phyloP scores from a whole-genome alignment of 192 early-diverging fungal species.

The Rhizophagus sp. region DNA sequence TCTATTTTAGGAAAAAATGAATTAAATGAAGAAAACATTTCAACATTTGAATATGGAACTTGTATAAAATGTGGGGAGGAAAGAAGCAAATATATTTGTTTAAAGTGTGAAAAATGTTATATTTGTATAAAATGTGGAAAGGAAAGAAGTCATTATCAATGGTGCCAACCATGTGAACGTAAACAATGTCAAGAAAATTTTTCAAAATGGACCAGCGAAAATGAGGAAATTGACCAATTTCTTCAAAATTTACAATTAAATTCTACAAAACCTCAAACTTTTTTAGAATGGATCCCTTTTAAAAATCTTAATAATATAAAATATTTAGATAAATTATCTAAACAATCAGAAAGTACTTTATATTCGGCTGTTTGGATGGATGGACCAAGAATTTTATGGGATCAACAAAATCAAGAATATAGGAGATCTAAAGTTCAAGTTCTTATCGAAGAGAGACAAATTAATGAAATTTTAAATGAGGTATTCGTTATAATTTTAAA shows the following conservation, averaged over 20 bases:
- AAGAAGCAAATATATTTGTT: neutral
- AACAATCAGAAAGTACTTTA: too few relatives aligned
- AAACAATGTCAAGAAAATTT: neutral
- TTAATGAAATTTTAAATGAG: too few relatives aligned
- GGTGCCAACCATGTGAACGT: neutral
- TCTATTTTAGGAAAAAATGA: neutral
- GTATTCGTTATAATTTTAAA: too few relatives aligned
- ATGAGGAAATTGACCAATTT: neutral
- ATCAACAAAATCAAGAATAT: too few relatives aligned
- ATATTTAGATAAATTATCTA: neutral
- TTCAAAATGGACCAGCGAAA: neutral
- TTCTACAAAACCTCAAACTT: neutral
- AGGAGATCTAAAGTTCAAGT: too few relatives aligned
- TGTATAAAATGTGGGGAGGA: neutral
- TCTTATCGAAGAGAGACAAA: too few relatives aligned
- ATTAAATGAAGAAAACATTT: neutral
- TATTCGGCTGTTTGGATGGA: too few relatives aligned
- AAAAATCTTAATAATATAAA: neutral
- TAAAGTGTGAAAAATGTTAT: too few relatives aligned
- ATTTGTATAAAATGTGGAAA: neutral
- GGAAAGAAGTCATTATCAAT: neutral
- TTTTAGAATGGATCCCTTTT: slow-evolving; percentile 6
- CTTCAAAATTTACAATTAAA: neutral
- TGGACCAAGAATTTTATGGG: too few relatives aligned
- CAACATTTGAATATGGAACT: neutral